phyloP scores from a whole-genome alignment of 345 rosid genomes.

The Melaleuca alternifolia region DNA sequence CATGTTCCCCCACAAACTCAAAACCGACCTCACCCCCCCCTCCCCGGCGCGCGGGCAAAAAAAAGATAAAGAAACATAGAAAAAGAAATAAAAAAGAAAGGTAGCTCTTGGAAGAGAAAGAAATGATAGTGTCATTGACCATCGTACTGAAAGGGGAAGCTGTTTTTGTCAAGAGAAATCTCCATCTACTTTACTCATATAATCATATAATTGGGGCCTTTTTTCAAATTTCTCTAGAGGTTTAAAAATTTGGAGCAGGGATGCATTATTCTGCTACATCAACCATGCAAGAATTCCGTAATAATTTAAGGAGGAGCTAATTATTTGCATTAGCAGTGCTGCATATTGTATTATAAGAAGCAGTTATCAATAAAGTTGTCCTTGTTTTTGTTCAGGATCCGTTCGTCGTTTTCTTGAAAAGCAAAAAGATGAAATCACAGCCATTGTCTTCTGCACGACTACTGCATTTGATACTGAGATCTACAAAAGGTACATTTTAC shows the following conservation, averaged over 20 bases:
- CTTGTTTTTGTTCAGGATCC: slow-evolving; percentile 51
- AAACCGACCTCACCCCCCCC: neutral
- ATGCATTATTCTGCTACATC: neutral
- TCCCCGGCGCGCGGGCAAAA: neutral
- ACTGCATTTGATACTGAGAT: slow-evolving; percentile 86
- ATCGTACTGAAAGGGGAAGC: neutral
- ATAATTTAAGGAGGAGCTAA: neutral
- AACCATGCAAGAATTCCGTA: neutral
- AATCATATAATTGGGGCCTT: neutral
- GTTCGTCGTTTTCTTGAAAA: slow-evolving; percentile 90
- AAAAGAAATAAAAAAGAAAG: neutral
- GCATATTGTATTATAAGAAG: neutral
- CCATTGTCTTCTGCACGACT: slow-evolving; percentile 87
- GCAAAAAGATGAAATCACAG: slow-evolving; percentile 72
- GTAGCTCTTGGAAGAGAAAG: neutral
- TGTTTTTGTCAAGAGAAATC: neutral
- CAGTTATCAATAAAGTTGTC: neutral
- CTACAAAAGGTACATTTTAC: slow-evolving; percentile 56
- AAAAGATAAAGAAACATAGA: neutral
- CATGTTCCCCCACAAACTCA: neutral
- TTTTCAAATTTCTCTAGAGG: neutral
- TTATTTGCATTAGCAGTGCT: neutral
- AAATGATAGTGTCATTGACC: neutral
- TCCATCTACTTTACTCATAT: neutral
- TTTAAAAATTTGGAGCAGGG: neutral